Evolutionary conservation across 108 stramenopile genomes (phyloP).

Genomic region (Pseudonitzschia multiseries): DNA sequence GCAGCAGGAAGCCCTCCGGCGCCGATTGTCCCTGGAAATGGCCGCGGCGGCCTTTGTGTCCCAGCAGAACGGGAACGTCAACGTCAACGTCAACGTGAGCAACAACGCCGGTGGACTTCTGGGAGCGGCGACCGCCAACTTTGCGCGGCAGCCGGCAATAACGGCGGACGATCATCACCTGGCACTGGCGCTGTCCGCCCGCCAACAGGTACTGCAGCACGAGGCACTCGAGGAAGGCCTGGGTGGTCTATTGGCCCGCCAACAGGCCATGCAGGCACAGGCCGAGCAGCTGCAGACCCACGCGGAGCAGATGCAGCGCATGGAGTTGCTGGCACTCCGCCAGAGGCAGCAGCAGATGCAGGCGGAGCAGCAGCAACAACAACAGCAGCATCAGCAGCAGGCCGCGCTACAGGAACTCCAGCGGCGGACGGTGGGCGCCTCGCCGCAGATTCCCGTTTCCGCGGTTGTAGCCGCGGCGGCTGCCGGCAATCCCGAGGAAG

Average conservation of each 20-base stretch:
- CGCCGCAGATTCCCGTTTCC: neutral
- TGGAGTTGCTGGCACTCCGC: neutral
- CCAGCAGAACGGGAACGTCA: too few species aligned
- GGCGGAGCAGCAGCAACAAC: neutral
- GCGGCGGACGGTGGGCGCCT: neutral
- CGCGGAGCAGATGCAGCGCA: neutral
- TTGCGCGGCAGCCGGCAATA: neutral
- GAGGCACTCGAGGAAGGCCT: neutral
- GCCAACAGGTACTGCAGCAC: neutral
- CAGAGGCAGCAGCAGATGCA: conserved; percentile 9
- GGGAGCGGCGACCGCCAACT: neutral
- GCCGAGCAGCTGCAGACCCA: too few species aligned
- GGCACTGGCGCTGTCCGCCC: conserved; percentile 2
- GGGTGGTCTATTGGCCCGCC: neutral
- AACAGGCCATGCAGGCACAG: conserved; percentile 4
- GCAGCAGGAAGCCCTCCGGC: conserved; percentile 9
- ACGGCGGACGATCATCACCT: conserved; percentile 5
- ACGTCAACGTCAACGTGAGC: neutral
- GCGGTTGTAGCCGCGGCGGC: neutral
- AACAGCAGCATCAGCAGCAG: conserved; percentile 5
- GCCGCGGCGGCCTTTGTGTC: conserved; percentile 1
- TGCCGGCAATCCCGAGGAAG: neutral
- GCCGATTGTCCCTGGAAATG: neutral
- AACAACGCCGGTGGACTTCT: neutral
- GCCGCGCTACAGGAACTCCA: neutral